phyloP scores from a whole-genome alignment of 2,329 filamentous ascomycete genomes.

The Hypoxylon sp. region DNA sequence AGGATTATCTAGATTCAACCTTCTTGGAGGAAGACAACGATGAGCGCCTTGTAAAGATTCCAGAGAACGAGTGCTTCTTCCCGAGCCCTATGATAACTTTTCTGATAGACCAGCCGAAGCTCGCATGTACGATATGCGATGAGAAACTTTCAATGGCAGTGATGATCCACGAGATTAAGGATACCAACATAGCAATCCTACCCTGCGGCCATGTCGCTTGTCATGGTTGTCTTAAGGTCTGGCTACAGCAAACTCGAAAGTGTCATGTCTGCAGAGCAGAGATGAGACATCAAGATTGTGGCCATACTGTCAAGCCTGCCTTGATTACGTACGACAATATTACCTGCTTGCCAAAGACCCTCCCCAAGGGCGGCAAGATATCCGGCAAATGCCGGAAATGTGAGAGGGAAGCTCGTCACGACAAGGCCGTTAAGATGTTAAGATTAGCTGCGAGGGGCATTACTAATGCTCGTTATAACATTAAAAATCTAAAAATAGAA shows the following conservation, averaged over 20 bases:
- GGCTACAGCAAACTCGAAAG: slow-evolving; percentile 43
- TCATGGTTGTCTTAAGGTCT: slow-evolving; percentile 47
- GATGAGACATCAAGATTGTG: slow-evolving; percentile 49
- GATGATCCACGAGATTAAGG: neutral
- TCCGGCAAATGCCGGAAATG: slow-evolving; percentile 37
- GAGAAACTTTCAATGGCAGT: slow-evolving; percentile 33
- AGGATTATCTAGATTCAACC: neutral
- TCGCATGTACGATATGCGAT: slow-evolving; percentile 47
- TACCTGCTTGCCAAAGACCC: slow-evolving; percentile 52
- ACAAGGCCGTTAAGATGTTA: slow-evolving; percentile 25
- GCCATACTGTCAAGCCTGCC: slow-evolving; percentile 48
- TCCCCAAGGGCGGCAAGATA: slow-evolving; percentile 51
- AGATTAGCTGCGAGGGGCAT: slow-evolving; percentile 11
- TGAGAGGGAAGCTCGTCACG: slow-evolving; percentile 5
- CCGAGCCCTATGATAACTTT: slow-evolving; percentile 48
- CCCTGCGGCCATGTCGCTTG: slow-evolving; percentile 55
- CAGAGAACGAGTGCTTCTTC: slow-evolving; percentile 41
- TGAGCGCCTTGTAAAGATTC: neutral
- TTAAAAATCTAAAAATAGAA: neutral
- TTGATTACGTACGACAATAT: slow-evolving; percentile 50
- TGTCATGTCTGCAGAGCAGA: slow-evolving; percentile 55
- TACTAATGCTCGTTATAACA: neutral
- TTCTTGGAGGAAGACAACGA: neutral
- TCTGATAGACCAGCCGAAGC: slow-evolving; percentile 45
- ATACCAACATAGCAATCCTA: slow-evolving; percentile 47